These are phyloP conservation scores for Aureobasidium subglaciale DNA, from an alignment of 2,329 filamentous ascomycete species.

Conservation along the genomic window DNA sequence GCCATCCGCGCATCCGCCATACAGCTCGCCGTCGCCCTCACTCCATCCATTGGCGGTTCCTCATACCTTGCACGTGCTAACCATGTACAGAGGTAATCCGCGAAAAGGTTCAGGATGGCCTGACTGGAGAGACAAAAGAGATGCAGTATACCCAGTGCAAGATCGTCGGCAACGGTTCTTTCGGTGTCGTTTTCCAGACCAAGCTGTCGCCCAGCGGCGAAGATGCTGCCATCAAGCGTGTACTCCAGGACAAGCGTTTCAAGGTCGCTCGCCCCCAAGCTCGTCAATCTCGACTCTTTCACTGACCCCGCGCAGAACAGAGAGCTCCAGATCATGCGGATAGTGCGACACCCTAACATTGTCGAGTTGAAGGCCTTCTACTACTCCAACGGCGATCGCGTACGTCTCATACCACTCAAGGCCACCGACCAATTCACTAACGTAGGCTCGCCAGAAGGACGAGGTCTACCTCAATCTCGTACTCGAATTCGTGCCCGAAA, in stretches of 20 bases:
- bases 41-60: slow-evolving; percentile 17
- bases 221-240: slow-evolving; percentile 97
- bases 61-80: slow-evolving; percentile 27
- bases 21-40: neutral
- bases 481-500: slow-evolving; percentile 96
- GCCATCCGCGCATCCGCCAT: slow-evolving; percentile 4
- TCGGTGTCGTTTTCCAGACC: slow-evolving; percentile 97
- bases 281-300: neutral
- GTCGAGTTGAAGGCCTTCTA: slow-evolving; percentile 99
- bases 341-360: slow-evolving; percentile 97
- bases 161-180: slow-evolving; percentile 98
- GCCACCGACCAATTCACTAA: slow-evolving; percentile 1
- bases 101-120: slow-evolving; percentile 97
- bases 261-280: slow-evolving; percentile 56
- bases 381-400: slow-evolving; percentile 97
- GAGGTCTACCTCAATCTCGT: slow-evolving; percentile 98
- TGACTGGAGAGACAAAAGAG: slow-evolving; percentile 93
- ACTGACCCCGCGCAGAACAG: slow-evolving; percentile 61
- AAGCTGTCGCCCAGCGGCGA: slow-evolving; percentile 97
- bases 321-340: slow-evolving; percentile 98
- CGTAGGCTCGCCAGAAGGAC: slow-evolving; percentile 52
- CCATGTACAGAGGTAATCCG: slow-evolving; percentile 74
- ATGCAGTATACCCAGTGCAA: slow-evolving; percentile 99
- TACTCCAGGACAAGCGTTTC: slow-evolving; percentile 98
- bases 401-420: slow-evolving; percentile 35